Percentiles rank a stretch among this genome's conserved stretches.
phyloP scores from a whole-genome alignment of 2,329 filamentous ascomycete species.

The Zymoseptoria ardabiliae region DNA sequence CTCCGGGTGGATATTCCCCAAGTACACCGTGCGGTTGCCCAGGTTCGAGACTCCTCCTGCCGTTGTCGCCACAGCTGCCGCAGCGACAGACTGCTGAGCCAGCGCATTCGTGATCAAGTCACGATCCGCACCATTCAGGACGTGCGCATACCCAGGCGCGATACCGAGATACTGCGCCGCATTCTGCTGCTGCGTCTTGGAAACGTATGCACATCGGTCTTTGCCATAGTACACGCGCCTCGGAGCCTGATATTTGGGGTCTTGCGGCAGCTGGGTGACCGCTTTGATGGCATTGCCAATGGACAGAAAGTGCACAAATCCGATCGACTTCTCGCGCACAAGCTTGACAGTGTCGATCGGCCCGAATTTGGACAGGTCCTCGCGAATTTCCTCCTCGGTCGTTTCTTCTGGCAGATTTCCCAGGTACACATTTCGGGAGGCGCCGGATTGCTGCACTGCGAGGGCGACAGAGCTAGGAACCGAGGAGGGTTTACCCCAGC shows the following conservation, averaged over 20 bases:
- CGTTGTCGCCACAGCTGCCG: conserved; percentile 90
- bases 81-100: conserved; percentile 94
- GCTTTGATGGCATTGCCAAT: conserved; percentile 98
- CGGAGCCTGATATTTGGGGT: conserved; percentile 92
- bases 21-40: conserved; percentile 93
- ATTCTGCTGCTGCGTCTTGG: conserved; percentile 99
- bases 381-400: conserved; percentile 82
- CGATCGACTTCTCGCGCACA: conserved; percentile 95
- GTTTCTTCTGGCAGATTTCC: conserved; percentile 89
- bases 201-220: conserved; percentile 95
- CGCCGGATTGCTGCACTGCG: conserved; percentile 93
- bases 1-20: conserved; percentile 97
- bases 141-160: conserved; percentile 90
- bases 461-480: conserved; percentile 96
- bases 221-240: conserved; percentile 98
- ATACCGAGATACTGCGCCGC: conserved; percentile 97
- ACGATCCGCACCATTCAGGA: conserved; percentile 89
- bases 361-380: conserved; percentile 93
- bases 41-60: conserved; percentile 96
- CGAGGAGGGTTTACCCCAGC: conserved; percentile 97
- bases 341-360: conserved; percentile 97
- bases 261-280: conserved; percentile 89
- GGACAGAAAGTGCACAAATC: conserved; percentile 94
- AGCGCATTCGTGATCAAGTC: conserved; percentile 94
- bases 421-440: conserved; percentile 93